Conservation (phyloP, 2,329 filamentous ascomycete species). For the Fusarium longipes region DNA sequence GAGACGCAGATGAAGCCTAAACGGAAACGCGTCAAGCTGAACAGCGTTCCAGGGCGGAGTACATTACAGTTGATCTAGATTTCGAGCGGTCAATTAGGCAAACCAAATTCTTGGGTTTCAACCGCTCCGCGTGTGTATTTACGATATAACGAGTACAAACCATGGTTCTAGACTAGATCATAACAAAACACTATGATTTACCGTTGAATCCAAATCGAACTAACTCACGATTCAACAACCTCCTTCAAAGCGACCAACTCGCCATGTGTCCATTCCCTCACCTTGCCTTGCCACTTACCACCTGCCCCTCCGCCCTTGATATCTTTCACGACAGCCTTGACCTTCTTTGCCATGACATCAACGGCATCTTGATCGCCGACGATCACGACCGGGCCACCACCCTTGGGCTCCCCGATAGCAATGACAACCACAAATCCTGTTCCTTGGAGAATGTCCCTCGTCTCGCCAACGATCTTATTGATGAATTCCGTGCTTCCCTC, state of each 20-base stretch:
- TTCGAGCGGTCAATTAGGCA: too few species aligned
- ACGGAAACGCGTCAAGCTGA: not conserved
- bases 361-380: conserved; percentile 41
- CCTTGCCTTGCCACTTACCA: conserved; percentile 51
- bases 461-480: conserved; percentile 44
- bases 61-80: conserved; percentile 11
- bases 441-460: conserved; percentile 36
- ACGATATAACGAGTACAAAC: too few species aligned
- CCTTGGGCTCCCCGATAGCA: conserved; percentile 44
- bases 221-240: conserved; percentile 27
- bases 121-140: too few species aligned
- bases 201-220: too few species aligned
- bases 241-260: conserved; percentile 39
- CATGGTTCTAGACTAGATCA: too few species aligned
- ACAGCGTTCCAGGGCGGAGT: not conserved
- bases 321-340: conserved; percentile 34
- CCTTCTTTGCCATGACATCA: conserved; percentile 24
- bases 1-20: conserved; percentile 13
- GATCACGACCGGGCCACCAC: conserved; percentile 42
- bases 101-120: too few species aligned
- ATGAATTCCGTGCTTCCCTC: conserved; percentile 48
- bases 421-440: conserved; percentile 38
- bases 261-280: conserved; percentile 43
- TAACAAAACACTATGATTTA: too few species aligned
- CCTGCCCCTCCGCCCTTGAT: conserved; percentile 48